Percentiles rank a stretch among this genome's conserved stretches.
Conservation (phyloP, 2,329 filamentous ascomycete species). For the Volutella citrinella region DNA sequence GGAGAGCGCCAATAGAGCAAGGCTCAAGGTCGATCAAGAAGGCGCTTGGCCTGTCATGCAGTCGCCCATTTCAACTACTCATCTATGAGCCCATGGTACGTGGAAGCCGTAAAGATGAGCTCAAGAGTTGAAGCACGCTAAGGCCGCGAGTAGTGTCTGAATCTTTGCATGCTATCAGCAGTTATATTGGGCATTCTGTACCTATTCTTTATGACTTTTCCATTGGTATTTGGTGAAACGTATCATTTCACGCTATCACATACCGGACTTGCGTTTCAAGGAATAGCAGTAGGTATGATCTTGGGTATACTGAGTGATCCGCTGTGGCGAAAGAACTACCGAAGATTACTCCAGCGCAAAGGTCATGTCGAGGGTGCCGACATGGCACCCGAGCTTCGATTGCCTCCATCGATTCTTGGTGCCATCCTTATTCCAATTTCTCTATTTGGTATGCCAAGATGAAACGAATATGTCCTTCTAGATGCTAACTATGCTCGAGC, state of each 20-base stretch:
- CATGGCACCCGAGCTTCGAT: slow-evolving; percentile 14
- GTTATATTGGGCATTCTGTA: slow-evolving; percentile 79
- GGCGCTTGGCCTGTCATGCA: slow-evolving; percentile 36
- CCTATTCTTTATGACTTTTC: slow-evolving; percentile 81
- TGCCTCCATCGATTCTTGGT: slow-evolving; percentile 11
- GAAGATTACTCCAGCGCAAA: no score
- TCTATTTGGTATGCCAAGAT: slow-evolving; percentile 19
- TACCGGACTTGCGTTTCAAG: slow-evolving; percentile 11
- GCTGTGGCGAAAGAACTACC: slow-evolving; percentile 14
- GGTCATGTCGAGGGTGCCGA: slow-evolving; percentile 1
- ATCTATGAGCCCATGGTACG: slow-evolving; percentile 78
- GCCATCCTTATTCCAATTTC: slow-evolving; percentile 12
- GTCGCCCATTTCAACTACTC: slow-evolving; percentile 70
- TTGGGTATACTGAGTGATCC: slow-evolving; percentile 7
- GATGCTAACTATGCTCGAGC: slow-evolving; percentile 15
- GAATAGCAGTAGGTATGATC: slow-evolving; percentile 11
- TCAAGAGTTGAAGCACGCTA: no score
- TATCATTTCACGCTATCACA: slow-evolving; percentile 71
- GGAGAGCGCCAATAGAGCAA: slow-evolving; percentile 10
- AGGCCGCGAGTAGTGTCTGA: slow-evolving; percentile 71
- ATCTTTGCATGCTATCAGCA: slow-evolving; percentile 76
- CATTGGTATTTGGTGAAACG: slow-evolving; percentile 69
- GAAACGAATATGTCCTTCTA: slow-evolving; percentile 9
- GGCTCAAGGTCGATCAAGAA: background rate
- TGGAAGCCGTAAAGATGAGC: no score